These are phyloP conservation scores for Wickerhamomyces hampshirensis DNA, from an alignment of 805 yeast species.

Conservation along the genomic window DNA sequence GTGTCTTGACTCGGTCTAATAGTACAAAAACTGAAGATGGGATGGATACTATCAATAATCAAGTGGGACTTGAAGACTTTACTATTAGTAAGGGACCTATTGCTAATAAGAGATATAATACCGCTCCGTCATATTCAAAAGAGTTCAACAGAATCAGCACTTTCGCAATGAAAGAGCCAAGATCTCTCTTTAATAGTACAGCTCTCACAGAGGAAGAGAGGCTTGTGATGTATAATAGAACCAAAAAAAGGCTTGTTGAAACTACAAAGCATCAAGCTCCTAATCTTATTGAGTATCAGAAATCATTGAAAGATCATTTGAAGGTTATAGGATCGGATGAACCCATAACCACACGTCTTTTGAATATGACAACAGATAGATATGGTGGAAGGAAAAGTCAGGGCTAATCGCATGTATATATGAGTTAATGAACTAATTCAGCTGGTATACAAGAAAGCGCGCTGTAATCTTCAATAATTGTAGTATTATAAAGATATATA, in stretches of 20 bases:
- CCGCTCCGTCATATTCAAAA: no score
- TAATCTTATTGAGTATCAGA: not conserved
- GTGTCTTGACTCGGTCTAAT: not conserved
- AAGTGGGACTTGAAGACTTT: not conserved
- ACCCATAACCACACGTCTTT: not conserved
- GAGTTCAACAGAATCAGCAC: no score
- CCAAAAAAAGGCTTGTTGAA: not conserved
- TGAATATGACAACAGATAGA: not conserved
- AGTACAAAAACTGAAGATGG: not conserved
- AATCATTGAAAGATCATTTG: not conserved
- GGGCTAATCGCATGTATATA: no score
- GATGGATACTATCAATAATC: not conserved
- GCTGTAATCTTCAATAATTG: not conserved
- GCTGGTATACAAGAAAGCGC: no score
- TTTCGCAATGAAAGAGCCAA: no score
- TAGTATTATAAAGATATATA: conserved; percentile 1
- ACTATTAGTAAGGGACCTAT: not conserved
- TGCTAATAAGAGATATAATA: no score
- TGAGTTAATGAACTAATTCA: no score
- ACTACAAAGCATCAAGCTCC: not conserved
- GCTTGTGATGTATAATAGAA: no score
- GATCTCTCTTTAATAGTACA: no score
- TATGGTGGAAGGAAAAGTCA: no score
- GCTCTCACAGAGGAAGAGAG: no score
- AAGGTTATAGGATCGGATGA: not conserved